Evolutionary conservation across 208 protist genomes (phyloP).

Genomic region (Herpetomonas tarakana): DNA sequence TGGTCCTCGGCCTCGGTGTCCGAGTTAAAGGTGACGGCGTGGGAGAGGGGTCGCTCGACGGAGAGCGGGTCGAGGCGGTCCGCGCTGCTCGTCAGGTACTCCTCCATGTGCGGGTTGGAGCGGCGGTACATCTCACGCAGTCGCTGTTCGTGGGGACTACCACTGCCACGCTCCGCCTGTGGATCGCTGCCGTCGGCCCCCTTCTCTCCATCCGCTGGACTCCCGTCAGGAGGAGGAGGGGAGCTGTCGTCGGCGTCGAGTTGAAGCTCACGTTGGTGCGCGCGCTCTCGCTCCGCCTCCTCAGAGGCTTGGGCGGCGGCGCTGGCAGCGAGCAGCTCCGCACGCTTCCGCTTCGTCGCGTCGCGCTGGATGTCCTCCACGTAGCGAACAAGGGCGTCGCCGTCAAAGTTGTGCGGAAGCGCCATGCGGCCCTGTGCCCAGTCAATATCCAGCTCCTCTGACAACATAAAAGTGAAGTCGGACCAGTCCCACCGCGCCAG

Average conservation of each 20-base stretch:
- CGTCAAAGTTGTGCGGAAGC: constrained; percentile 88
- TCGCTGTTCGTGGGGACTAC: constrained; percentile 2
- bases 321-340: constrained; percentile 58
- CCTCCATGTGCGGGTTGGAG: constrained; percentile 74
- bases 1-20: constrained; percentile 84
- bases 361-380: constrained; percentile 80
- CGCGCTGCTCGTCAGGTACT: constrained; percentile 77
- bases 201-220: constrained; percentile 8
- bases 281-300: constrained; percentile 36
- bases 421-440: constrained; percentile 62
- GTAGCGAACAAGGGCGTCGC: constrained; percentile 82
- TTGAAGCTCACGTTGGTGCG: constrained; percentile 59
- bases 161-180: background rate
- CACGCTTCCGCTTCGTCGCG: constrained; percentile 55
- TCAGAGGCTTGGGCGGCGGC: constrained; percentile 38
- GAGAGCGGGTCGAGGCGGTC: constrained; percentile 60
- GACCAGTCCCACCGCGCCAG: constrained; percentile 88
- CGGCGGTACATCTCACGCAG: constrained; percentile 53
- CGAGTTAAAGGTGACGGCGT: constrained; percentile 84
- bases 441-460: constrained; percentile 76
- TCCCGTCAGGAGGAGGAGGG: background rate
- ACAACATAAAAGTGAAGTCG: constrained; percentile 85
- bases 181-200: background rate
- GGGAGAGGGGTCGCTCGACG: constrained; percentile 79
- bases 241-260: constrained; percentile 14